Percentiles rank a stretch among this genome's conserved stretches.
Evolutionary conservation across 1,139 yeast species (phyloP).

Genomic region (Protomyces inundatus): DNA sequence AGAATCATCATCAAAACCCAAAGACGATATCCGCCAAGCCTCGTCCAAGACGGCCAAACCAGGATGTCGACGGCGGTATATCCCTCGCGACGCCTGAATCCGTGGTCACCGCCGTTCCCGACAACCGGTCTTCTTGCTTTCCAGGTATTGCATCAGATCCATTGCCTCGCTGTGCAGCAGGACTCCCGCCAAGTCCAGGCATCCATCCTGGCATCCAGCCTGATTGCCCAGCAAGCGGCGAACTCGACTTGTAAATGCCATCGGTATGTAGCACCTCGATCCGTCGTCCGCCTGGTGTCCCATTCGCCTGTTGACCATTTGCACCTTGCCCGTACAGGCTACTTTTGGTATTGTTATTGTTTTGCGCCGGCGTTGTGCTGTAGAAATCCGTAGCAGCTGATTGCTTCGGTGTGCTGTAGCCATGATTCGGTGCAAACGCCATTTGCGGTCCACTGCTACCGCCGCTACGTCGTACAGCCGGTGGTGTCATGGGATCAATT

Average conservation of each 20-base stretch:
- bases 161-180: neutral
- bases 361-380: neutral
- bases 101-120: neutral
- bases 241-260: constrained; percentile 22
- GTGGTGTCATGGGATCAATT: constrained; percentile 23
- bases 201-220: constrained; percentile 22
- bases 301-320: neutral
- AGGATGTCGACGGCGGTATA: too few relatives aligned
- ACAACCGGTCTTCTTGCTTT: neutral
- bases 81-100: too few relatives aligned
- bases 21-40: constrained; percentile 69
- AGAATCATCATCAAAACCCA: constrained; percentile 52
- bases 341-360: neutral
- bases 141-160: too few relatives aligned
- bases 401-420: neutral
- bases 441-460: neutral
- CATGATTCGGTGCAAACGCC: neutral
- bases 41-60: constrained; percentile 30
- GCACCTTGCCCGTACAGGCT: neutral
- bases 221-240: constrained; percentile 13
- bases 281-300: constrained; percentile 14
- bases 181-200: neutral
- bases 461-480: neutral
- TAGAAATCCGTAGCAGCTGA: neutral
- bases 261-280: constrained; percentile 14